Evolutionary conservation across 257 asterid species (phyloP), one percentile per base, ranked within the genome.

Genomic region (Euphrasia confusa): DNA sequence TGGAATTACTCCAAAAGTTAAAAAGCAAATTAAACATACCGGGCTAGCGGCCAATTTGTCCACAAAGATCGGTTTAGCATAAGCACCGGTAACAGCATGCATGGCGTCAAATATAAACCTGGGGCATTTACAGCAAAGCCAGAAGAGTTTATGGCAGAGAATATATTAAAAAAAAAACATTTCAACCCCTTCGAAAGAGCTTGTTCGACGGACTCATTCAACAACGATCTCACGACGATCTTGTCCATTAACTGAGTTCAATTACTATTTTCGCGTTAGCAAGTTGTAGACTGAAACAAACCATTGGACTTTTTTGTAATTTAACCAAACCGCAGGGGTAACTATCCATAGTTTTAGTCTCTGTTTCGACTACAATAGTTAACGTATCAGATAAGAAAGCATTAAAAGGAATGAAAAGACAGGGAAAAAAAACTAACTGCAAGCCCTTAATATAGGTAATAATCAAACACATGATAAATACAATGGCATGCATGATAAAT

Each of bases 1-100:
- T 24, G 42, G 65, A 24, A 47, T 27, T 28, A 52, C 32, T 12
- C 4, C 33, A 30, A 67, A 42, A 17, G 11, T 13, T 50, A 39
- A 75, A 33, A 4, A 14, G 39, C 9, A 49, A 69, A 45, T 45
- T 45, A 45, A 61, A 73, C 87, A 60, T 83, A 89, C 99, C 47
- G 64, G 69, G 80, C 77, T 75, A 66, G 96, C 97, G 78, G 95
- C 96, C 61, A 93, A 84, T 80, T 85, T 89, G 81, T 89, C 99
- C 71, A 89, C 95, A 65, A 87, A 87, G 53, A 89, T 93, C 44
- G 99, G 99, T 47, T 89, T 77, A 61, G 97, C 99, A 74, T 93
- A 93, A 67, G 99, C 96, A 68, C 99, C 97, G 17, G 99, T 85
- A 42, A 93, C 97, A 53, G 99, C 99, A 77, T 89, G 97, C 99